Evolutionary conservation across 2,329 filamentous ascomycete species (phyloP).

Genomic region (Pyrenophora graminea): DNA sequence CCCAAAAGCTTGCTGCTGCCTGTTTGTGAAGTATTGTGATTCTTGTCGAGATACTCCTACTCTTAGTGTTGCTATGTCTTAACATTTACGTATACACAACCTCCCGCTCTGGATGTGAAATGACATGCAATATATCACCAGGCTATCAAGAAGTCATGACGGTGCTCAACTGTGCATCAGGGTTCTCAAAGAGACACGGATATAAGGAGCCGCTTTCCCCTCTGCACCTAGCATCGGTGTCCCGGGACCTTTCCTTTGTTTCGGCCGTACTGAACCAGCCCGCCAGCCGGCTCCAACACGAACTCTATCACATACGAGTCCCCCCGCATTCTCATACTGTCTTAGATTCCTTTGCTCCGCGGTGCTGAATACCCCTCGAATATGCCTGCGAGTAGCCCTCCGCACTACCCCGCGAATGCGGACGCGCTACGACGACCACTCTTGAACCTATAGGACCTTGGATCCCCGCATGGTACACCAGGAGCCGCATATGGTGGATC

Average conservation of each 20-base stretch:
- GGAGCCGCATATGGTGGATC: constrained; percentile 29
- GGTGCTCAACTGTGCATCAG: constrained; percentile 14
- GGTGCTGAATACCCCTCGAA: background rate
- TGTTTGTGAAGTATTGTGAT: too few species aligned
- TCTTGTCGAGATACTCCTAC: too few species aligned
- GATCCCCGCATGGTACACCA: constrained; percentile 24
- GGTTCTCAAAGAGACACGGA: constrained; percentile 5
- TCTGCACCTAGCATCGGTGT: background rate
- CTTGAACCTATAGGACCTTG: constrained; percentile 22
- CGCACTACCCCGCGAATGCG: constrained; percentile 26
- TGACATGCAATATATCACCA: too few species aligned
- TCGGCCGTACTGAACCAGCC: background rate
- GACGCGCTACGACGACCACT: constrained; percentile 12
- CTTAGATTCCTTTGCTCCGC: constrained; percentile 7
- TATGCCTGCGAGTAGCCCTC: background rate
- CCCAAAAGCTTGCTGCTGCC: too few species aligned
- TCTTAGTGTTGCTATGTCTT: too few species aligned
- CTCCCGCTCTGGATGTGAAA: too few species aligned
- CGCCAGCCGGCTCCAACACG: background rate
- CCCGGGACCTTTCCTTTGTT: background rate
- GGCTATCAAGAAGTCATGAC: background rate
- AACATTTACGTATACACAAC: too few species aligned
- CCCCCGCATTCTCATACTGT: background rate
- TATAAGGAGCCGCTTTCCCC: constrained; percentile 7
- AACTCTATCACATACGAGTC: background rate